Evolutionary conservation across 2,329 filamentous ascomycete species (phyloP), one percentile per base, ranked within the genome.

Genomic region (Calonectria hongkongensis): DNA sequence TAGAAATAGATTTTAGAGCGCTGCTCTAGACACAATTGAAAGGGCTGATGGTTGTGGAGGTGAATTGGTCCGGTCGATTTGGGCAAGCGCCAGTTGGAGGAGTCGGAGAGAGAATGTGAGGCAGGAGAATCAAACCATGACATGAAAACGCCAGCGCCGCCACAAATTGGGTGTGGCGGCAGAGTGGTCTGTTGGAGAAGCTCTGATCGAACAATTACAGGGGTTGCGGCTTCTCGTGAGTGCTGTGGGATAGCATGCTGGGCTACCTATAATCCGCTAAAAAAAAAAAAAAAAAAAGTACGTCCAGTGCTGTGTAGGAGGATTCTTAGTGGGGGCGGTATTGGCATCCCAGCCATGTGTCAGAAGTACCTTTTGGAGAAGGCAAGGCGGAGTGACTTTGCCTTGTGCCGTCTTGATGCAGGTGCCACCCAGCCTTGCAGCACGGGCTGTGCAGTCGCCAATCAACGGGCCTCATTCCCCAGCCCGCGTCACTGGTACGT

Each of bases 41-140:
- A n/a, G 12, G 28, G 13, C 6, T 6, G 39, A 45, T 60, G 18
- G 51, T 27, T 28, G 45, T 48, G 27, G 8, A 56, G 21, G 4
- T 6, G 47, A 58, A 73, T 73, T 73, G 71, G 27, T 21, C 39
- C 33, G 30, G 13, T 4, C 18, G 33, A 18, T 8, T 41, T 16
- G 16, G 30, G 25, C 6, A 25, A 43, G 27, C 18, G 30, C 28
- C 27, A 6, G 33, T 41, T 13, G 56, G 15, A 28, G 25, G 25
- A 21, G 25, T 68, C 4, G 30, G 15, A 30, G 33, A 51, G 33
- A 54, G 62, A 58, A 56, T n/a, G 48, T 65, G 56, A 60, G 51
- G 62, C n/a, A n/a, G 33, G n/a, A 62, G 45, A 70, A 66, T 68
- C 56, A 43, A 65, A 48, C 50, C 70, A 73, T 70, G 70, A 70